phyloP scores from a whole-genome alignment of 805 yeast species.

The Wickerhamiella azymoides region DNA sequence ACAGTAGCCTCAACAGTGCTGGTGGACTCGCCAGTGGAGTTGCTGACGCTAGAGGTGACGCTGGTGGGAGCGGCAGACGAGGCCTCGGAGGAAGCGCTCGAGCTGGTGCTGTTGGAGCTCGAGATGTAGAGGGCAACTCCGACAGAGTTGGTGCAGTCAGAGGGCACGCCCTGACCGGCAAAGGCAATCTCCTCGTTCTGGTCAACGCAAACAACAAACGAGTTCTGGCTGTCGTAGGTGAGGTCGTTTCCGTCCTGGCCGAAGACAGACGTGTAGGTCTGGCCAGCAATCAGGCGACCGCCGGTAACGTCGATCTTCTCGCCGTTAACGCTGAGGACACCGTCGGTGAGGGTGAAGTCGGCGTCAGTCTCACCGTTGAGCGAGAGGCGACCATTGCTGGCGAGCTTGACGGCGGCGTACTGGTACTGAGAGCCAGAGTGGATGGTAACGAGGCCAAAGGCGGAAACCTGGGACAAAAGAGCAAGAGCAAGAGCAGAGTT shows the following conservation, averaged over 20 bases:
- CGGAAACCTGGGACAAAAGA: slow-evolving; percentile 1
- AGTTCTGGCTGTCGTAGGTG: background rate
- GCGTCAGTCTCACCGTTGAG: slow-evolving; percentile 3
- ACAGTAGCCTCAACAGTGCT: slow-evolving; percentile 1
- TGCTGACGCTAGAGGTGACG: background rate
- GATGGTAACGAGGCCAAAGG: slow-evolving; percentile 1
- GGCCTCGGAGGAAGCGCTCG: slow-evolving; percentile 1
- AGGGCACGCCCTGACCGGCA: background rate
- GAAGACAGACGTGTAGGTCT: background rate
- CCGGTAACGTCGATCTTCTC: background rate
- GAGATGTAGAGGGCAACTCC: slow-evolving; percentile 2
- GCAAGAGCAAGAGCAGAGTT: slow-evolving; percentile 4
- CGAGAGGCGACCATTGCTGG: background rate
- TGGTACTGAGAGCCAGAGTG: slow-evolving; percentile 4
- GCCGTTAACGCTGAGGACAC: slow-evolving; percentile 1
- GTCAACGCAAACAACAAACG: background rate
- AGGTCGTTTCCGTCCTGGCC: background rate
- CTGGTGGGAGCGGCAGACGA: slow-evolving; percentile 10
- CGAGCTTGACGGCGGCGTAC: background rate
- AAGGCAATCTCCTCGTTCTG: background rate
- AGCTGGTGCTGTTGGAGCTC: background rate
- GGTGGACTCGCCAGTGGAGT: slow-evolving; percentile 1
- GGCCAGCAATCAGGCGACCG: background rate
- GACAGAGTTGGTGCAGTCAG: background rate
- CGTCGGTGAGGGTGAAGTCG: background rate